These are phyloP conservation scores for Ceratobasidium sp. DNA, from an alignment of 1,284 basidiomycete species.

Conservation along the genomic window DNA sequence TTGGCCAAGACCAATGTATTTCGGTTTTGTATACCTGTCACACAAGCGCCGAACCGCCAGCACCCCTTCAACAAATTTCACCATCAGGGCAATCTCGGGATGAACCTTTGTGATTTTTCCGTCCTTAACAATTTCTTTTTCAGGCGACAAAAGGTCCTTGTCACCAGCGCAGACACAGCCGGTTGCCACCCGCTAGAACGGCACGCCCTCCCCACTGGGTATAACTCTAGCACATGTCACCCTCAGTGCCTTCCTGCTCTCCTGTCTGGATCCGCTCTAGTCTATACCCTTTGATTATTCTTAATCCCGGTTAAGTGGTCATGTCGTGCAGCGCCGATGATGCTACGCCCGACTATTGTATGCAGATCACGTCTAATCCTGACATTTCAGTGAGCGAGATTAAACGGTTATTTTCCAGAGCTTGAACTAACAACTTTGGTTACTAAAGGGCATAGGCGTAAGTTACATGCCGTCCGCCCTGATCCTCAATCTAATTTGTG, in stretches of 20 bases:
- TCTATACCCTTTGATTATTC: not conserved
- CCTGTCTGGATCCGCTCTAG: not conserved
- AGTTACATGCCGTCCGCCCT: not conserved
- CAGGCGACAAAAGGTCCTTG: constrained; percentile 2
- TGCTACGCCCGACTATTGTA: constrained; percentile 2
- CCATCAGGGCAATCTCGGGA: too few relatives aligned
- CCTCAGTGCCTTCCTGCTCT: not conserved
- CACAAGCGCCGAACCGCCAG: not conserved
- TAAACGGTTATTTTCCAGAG: not conserved
- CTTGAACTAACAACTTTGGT: not conserved
- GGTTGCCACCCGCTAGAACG: not conserved
- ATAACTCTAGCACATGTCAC: not conserved
- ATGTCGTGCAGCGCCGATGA: constrained; percentile 11
- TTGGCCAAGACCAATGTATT: not conserved
- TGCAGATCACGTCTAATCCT: constrained; percentile 24
- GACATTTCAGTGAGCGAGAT: constrained; percentile 30
- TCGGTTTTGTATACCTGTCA: not conserved
- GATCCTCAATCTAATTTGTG: not conserved
- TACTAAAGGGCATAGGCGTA: constrained; percentile 23
- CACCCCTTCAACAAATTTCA: not conserved
- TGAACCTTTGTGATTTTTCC: constrained; percentile 9
- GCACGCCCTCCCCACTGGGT: not conserved
- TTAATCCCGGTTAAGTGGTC: not conserved
- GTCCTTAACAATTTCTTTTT: not conserved
- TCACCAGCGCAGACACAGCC: not conserved